Evolutionary conservation across 441 rosid genomes (phyloP), one percentile per base, ranked within the genome.

Genomic region (Adansonia grandidieri): DNA sequence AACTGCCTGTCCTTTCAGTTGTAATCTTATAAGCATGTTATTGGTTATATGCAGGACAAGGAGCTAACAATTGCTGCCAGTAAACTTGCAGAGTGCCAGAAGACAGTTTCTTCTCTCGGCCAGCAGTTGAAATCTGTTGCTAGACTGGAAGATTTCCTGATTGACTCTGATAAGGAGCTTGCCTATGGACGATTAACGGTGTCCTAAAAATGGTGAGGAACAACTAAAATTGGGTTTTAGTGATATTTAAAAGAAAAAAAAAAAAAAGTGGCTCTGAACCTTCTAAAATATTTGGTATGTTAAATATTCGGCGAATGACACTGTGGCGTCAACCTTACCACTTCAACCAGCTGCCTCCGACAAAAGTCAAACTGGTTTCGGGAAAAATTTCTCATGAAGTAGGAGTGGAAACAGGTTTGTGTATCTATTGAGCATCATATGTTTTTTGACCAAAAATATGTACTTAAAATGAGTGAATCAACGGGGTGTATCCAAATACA

Each of bases 51-150:
- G 37, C 89, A 95, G 98, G 97, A 90, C 83, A 83, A 85, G 83
- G 96, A 95, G 85, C 84, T 95, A 50, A 88, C 89, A 51, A 76
- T 79, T 48, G 93, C 97, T 77, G 93, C 98, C 62, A 82, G 83
- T 60, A 90, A 86, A 83, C 85, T 91, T 61, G 93, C 95, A 24
- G 97, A 93, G 73, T 95, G 98, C 86, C 94, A 95, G 82, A 93
- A 84, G 80, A 95, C 98, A 60, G 92, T 95, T 44, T 86, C 97
- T 56, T 91, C 97, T 50, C 88, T 95, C 4, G 87, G 91, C 6
- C 88, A 67, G 83, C 86, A 87, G 81, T 81, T 95, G 80, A 88
- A 86, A 63, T 89, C 92, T 69, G 93, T 93, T 4, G 90, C 92
- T 40, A 71, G 89, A 11, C 62, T 89, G 63, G 97, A 93, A 6